These are phyloP conservation scores for Salix brachista DNA, from an alignment of 345 rosid species.

Conservation along the genomic window DNA sequence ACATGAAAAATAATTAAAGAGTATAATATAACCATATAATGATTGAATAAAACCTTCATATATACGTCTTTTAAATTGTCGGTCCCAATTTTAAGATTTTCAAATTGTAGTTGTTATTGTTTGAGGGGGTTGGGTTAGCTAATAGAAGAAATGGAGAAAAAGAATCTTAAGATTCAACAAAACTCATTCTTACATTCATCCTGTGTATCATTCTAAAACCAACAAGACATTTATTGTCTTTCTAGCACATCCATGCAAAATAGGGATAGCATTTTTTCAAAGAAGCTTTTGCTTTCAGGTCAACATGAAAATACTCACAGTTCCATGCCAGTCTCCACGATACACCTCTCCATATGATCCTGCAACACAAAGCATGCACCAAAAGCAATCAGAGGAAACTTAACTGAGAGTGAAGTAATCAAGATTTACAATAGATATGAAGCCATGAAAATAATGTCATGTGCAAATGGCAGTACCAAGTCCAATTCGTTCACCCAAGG, in stretches of 20 bases:
- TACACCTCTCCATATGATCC: constrained; percentile 98
- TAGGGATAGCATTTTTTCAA: neutral
- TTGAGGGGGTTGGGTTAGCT: neutral
- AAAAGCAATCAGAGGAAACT: constrained; percentile 5
- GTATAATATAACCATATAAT: neutral
- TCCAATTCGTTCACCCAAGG: constrained; percentile 92
- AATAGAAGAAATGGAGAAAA: neutral
- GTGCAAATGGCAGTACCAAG: constrained; percentile 57
- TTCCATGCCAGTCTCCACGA: constrained; percentile 97
- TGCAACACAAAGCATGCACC: constrained; percentile 37
- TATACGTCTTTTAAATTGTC: neutral
- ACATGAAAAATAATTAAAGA: neutral
- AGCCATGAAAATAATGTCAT: constrained; percentile 21
- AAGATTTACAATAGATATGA: constrained; percentile 11
- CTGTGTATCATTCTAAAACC: neutral
- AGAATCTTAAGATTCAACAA: neutral
- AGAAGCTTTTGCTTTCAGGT: neutral
- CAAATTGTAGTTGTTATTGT: neutral
- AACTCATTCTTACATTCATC: neutral
- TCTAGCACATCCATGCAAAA: neutral
- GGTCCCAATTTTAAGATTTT: neutral
- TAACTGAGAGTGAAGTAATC: constrained; percentile 1
- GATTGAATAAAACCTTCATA: neutral
- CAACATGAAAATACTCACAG: constrained; percentile 56
- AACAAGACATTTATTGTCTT: neutral